Evolutionary conservation across 495 filamentous ascomycete genomes (phyloP).

Genomic region (Tuber microsphaerosporum): DNA sequence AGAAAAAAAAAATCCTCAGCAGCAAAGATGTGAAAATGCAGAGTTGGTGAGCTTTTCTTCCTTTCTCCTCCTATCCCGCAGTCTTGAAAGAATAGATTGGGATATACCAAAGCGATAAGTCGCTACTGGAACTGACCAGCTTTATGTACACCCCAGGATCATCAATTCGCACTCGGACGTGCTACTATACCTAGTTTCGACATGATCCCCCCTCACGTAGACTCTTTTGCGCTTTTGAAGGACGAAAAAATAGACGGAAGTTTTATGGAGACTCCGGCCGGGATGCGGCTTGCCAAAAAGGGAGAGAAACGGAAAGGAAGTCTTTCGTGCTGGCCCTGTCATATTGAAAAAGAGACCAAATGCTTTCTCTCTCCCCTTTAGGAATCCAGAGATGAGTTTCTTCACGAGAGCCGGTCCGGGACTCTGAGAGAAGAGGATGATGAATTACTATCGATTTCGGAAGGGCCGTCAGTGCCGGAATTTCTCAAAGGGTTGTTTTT

Average conservation of each 20-base stretch:
- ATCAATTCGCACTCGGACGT: neutral
- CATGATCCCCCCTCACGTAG: neutral
- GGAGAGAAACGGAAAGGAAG: neutral
- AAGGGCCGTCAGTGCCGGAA: no score
- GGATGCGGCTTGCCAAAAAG: neutral
- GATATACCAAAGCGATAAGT: neutral
- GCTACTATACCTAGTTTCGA: neutral
- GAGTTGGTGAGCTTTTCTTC: neutral
- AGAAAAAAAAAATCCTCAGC: neutral
- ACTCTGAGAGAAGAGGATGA: neutral
- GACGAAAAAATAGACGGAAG: neutral
- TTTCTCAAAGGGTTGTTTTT: no score
- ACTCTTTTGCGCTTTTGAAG: neutral
- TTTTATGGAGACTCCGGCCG: neutral
- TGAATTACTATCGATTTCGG: neutral
- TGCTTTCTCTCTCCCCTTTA: neutral
- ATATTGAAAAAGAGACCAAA: neutral
- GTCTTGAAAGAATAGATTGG: neutral
- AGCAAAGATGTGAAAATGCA: neutral
- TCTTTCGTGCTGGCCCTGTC: neutral
- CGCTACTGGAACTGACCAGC: neutral
- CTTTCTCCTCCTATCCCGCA: neutral
- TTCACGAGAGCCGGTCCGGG: neutral
- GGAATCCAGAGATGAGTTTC: neutral
- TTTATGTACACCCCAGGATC: neutral